Evolutionary conservation across 2,329 filamentous ascomycete genomes (phyloP), one percentile per base, ranked within the genome.

Genomic region (Fusarium veterinarium): DNA sequence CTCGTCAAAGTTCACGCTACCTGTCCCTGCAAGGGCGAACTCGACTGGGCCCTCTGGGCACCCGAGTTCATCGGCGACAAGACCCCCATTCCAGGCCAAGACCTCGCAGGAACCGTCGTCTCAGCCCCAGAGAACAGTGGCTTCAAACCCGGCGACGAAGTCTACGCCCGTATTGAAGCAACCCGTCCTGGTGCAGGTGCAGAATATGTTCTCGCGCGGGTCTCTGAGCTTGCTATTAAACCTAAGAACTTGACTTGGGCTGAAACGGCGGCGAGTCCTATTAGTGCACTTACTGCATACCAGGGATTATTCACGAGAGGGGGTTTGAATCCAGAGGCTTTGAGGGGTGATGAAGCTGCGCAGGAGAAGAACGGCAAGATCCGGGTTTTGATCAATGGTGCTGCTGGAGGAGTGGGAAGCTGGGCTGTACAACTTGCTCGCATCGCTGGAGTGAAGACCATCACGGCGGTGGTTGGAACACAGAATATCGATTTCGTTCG

Each of bases 221-320:
- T 58, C 53, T 19, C 80, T 74, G 33, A 84, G 70, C 75, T 84
- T 9, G 81, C 80, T 1, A 71, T 76, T 12, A 79, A 79, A 45
- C 83, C 83, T 0, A 62, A 70, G 38, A 66, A 68, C 8, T 64
- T 84, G n/a, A 66, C 58, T 37, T 82, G 80, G 77, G 76, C 75
- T 6, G 77, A 83, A 28, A 80, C 82, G 0, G 81, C 83, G 2
- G 80, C 82, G 7, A 77, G 80, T 33, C 83, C 83, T 5, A 74
- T 84, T 25, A 82, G 80, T 61, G 81, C 83, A 19, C 70, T 84
- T 31, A 84, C 83, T 1, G 83, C 82, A 8, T 83, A 78, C 63
- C 83, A 84, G 71, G 79, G 76, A 11, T 64, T 84, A 25, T 75
- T 75, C 6, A 62, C 82, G 66, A 70, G 64, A 8, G 72, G 72